Base-by-base conservation (phyloP, 495 filamentous ascomycete genomes). In the Xylaria venustula region DNA sequence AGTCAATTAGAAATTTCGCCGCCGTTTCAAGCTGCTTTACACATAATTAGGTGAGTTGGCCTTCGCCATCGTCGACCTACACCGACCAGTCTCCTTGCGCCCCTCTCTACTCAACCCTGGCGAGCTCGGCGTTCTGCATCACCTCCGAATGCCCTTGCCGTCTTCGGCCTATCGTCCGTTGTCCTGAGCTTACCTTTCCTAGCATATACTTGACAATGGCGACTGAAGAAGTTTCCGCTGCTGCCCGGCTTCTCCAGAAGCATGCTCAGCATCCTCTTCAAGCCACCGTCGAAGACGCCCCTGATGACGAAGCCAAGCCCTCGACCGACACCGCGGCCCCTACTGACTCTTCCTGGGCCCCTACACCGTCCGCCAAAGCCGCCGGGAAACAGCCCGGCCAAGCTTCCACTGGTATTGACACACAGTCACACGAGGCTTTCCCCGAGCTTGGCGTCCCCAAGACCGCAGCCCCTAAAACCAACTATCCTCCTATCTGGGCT, bases 401-500 rank as follows among this genome's bases (percentile, higher is more conserved):
- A 46, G 73, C 78, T 54, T 78, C 82, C 47, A 61, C 77, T 11
- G 70, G 76, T 44, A 70, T 96, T 46, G 90, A 98, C 73, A 89
- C 91, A 7, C 80, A 88, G 63, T 97, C 92, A 3, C 89, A 92
- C 68, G 93, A 97, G 73, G 77, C 88, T 41, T 98, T 98, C 77
- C 94, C 94, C 19, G 85, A 91, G 36, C 81, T 98, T 47, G 94
- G 90, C 50, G 85, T 88, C 49, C 85, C 85, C 11, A 78, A 75
- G 63, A 80, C 88, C 32, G 88, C 89, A 74, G 77, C 88, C 20
- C 72, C 79, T 19, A 74, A 68, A 54, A 62, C 63, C 75, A 86
- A 64, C 76, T 84, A 71, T 52, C 79, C 88, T 32, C 85, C 87
- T 41, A 82, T 87, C 44, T 97, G 78, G 79, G 71, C 69, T 34